phyloP scores from a whole-genome alignment of 306 rosid species.

The Cyclanthera cordifolia region DNA sequence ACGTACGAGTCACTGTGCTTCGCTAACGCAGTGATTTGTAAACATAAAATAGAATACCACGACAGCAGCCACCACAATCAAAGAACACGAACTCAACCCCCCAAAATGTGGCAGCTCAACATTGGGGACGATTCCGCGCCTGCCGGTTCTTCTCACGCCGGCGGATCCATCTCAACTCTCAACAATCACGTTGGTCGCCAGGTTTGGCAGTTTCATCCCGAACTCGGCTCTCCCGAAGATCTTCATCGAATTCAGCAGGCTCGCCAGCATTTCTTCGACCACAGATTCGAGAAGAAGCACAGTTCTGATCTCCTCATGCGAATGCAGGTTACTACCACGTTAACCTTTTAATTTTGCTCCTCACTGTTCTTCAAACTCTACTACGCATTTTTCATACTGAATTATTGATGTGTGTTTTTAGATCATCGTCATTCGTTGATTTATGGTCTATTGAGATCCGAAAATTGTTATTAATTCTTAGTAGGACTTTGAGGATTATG shows the following conservation, averaged over 20 bases:
- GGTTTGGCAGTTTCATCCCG: constrained; percentile 31
- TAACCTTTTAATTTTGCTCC: not conserved
- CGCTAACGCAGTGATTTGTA: not conserved
- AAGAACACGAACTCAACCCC: not conserved
- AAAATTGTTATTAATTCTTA: not conserved
- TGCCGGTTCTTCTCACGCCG: constrained; percentile 8
- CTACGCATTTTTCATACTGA: not conserved
- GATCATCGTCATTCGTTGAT: not conserved
- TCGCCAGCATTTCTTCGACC: constrained; percentile 19
- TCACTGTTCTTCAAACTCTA: not conserved
- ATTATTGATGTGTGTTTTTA: not conserved
- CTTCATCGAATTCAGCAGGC: constrained; percentile 24
- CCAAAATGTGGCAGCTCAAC: constrained; percentile 33
- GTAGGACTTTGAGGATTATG: not conserved
- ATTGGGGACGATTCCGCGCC: constrained; percentile 18
- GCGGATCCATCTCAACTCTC: constrained; percentile 17
- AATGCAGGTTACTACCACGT: constrained; percentile 16
- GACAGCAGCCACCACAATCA: not conserved
- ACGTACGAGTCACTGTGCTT: not conserved
- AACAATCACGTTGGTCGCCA: constrained; percentile 29
- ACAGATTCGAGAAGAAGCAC: constrained; percentile 27
- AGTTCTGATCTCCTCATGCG: constrained; percentile 32
- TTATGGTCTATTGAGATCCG: not conserved
- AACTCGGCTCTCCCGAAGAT: constrained; percentile 23
- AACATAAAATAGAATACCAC: not conserved